Percentiles rank a stretch among this genome's conserved stretches.
Conservation (phyloP, 768 basidiomycete genomes). For the Boletus sp. region DNA sequence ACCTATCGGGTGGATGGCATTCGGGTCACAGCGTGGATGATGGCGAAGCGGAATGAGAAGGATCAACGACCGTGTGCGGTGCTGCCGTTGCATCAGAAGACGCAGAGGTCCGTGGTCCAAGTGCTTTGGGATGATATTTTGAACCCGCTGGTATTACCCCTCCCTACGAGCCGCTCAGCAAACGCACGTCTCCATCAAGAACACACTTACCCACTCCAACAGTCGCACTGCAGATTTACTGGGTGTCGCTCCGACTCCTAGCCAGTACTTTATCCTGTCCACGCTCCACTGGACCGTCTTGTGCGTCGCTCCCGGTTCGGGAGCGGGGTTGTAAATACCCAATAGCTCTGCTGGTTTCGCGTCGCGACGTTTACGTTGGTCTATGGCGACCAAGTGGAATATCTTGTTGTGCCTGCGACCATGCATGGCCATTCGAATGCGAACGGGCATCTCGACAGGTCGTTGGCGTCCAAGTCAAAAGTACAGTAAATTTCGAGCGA, state of each 20-base stretch:
- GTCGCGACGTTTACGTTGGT: conserved; percentile 68
- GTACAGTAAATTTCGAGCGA: not conserved
- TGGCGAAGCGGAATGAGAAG: not conserved
- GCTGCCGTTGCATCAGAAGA: conserved; percentile 1
- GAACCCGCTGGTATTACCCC: conserved; percentile 58
- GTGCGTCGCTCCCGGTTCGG: conserved; percentile 45
- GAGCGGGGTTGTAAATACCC: conserved; percentile 78
- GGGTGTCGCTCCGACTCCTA: conserved; percentile 80
- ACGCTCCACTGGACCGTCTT: conserved; percentile 91
- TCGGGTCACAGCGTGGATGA: conserved; percentile 11
- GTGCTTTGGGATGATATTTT: conserved; percentile 48
- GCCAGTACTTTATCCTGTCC: conserved; percentile 87
- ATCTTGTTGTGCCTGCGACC: conserved; percentile 71
- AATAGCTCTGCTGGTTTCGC: conserved; percentile 86
- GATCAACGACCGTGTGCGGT: not conserved
- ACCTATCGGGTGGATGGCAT: not conserved
- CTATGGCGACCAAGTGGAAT: conserved; percentile 84
- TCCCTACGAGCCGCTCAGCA: conserved; percentile 42
- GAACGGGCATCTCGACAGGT: conserved; percentile 63
- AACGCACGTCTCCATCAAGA: not conserved
- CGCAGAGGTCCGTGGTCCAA: conserved; percentile 14
- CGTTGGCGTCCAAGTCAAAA: not conserved
- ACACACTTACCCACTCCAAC: conserved; percentile 62
- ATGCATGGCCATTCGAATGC: conserved; percentile 82
- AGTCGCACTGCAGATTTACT: conserved; percentile 74